Conservation (phyloP, 495 filamentous ascomycete species). For the Pyrenopolyporus hunteri region DNA sequence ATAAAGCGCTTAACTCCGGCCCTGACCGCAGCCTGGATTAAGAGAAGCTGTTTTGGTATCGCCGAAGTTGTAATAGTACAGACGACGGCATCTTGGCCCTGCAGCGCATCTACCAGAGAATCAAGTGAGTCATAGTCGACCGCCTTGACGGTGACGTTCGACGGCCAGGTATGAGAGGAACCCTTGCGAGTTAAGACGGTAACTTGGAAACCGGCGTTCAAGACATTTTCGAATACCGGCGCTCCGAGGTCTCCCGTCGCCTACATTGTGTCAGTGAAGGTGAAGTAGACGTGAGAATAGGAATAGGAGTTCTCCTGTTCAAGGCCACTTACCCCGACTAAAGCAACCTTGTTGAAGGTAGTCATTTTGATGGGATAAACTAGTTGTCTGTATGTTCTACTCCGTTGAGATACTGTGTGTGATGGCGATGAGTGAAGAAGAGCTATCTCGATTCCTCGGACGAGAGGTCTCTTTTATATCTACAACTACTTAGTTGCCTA, state of each 20-base stretch:
- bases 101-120: conserved; percentile 51
- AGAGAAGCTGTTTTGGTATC: conserved; percentile 39
- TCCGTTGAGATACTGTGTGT: not conserved
- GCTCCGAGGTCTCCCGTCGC: conserved; percentile 59
- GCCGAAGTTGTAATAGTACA: conserved; percentile 37
- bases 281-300: not conserved
- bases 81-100: conserved; percentile 57
- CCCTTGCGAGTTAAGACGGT: conserved; percentile 55
- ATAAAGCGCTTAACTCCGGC: conserved; percentile 60
- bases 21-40: conserved; percentile 59
- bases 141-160: conserved; percentile 45
- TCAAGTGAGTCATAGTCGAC: conserved; percentile 57
- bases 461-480: not conserved
- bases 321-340: conserved; percentile 48
- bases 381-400: not conserved
- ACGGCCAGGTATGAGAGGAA: conserved; percentile 42
- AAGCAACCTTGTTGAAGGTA: conserved; percentile 47
- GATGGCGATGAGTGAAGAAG: not conserved
- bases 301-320: not conserved
- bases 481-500: too few relatives aligned
- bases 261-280: not conserved
- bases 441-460: not conserved
- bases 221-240: conserved; percentile 54
- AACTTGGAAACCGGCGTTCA: conserved; percentile 56
- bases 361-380: conserved; percentile 40